Evolutionary conservation across 257 asterid species (phyloP).

Genomic region (Salvia splendens): DNA sequence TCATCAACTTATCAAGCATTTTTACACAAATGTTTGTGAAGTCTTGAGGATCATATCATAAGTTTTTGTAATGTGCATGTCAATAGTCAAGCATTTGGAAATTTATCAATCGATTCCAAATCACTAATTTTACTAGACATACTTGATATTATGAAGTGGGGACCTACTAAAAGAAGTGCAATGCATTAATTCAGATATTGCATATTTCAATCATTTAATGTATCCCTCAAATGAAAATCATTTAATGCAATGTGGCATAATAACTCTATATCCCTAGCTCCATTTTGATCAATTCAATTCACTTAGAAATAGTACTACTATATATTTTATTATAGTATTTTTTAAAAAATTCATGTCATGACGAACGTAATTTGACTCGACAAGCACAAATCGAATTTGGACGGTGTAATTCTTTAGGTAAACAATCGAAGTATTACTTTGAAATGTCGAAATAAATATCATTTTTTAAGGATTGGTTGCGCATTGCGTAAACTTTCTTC

Average conservation of each 20-base stretch:
- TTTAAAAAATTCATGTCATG: not conserved
- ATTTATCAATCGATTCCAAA: not conserved
- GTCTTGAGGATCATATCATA: too few species aligned
- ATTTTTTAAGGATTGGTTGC: too few species aligned
- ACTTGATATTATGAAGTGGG: constrained; percentile 16
- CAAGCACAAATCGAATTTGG: constrained; percentile 1
- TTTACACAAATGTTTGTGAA: too few species aligned
- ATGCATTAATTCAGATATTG: not conserved
- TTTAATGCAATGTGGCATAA: constrained; percentile 14
- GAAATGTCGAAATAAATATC: too few species aligned
- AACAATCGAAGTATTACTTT: not conserved
- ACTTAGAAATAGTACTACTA: not conserved
- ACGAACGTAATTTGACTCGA: not conserved
- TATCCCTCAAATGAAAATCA: too few species aligned
- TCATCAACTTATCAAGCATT: too few species aligned
- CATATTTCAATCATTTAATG: too few species aligned
- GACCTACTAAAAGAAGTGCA: constrained; percentile 10
- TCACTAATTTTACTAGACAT: not conserved
- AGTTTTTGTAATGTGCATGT: too few species aligned
- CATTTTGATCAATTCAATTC: not conserved
- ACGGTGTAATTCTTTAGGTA: not conserved
- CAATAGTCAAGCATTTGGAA: not conserved
- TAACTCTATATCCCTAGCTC: not conserved
- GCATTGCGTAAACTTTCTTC: too few species aligned
- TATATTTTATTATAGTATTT: not conserved